Evolutionary conservation across 1,284 basidiomycete genomes (phyloP), one percentile per base, ranked within the genome.

Genomic region (Cystobasidium pallidum): DNA sequence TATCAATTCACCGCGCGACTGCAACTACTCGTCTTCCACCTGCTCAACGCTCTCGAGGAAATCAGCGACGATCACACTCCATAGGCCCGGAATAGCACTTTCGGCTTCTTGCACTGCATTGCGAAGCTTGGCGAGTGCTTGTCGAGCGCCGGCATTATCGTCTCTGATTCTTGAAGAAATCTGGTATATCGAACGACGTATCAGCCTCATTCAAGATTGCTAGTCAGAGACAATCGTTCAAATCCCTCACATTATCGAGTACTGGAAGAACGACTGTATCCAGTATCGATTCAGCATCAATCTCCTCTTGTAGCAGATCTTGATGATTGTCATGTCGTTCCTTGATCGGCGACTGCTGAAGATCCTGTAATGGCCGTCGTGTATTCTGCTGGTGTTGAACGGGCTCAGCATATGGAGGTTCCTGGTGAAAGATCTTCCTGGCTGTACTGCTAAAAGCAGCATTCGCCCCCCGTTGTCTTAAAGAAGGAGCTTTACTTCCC

Each of bases 221-320:
- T 66, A 57, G 70, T n/a, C 17, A 66, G 49, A 43, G 32, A 32
- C 72, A 64, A 24, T 55, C 51, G 17, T 19, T 17, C 28, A 49
- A 8, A 24, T 1, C 0, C 84, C 89, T 81, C 77, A 95, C 94
- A 76, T 91, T 94, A 66, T 91, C 90, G 76, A 96, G 89, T 19
- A 92, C 93, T 26, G 94, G 94, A 43, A 95, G 83, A 72, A 96
- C 89, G 39, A 97, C 94, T n/a, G 91, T 92, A 78, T 95, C 92
- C 57, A 96, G 84, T 88, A 97, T 95, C 78, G 91, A 90, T 13
- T 90, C 88, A 52, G 91, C 85, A 61, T 91, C 90, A 24, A 82
- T 75, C 34, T 88, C 87, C 15, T 85, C 84, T 30, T 87, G n/a
- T 77, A 43, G 84, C 83, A n/a, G n/a, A 36, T 82, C 80, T 68